These are phyloP conservation scores for Septoria linicola DNA, from an alignment of 2,329 filamentous ascomycete genomes.

Conservation along the genomic window DNA sequence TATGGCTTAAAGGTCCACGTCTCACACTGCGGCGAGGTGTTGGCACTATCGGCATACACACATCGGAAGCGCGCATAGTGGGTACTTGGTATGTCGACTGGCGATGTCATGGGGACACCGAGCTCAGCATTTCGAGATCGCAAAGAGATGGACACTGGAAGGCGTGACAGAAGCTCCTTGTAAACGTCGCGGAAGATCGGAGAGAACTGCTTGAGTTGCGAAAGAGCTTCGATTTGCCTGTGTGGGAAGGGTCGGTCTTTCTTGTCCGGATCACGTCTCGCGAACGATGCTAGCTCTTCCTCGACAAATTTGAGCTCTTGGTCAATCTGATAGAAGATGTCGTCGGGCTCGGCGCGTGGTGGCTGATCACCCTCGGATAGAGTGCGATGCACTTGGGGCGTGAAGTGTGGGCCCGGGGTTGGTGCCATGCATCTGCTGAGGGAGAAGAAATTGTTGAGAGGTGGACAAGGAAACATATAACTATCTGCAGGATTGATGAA, in stretches of 20 bases:
- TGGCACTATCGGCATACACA: constrained; percentile 9
- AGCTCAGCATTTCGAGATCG: constrained; percentile 4
- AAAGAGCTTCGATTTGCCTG: constrained; percentile 12
- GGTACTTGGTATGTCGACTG: constrained; percentile 15
- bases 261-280: background rate
- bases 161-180: constrained; percentile 14
- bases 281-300: constrained; percentile 14
- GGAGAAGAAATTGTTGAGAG: background rate
- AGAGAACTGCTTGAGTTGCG: constrained; percentile 21
- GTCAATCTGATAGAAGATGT: constrained; percentile 24
- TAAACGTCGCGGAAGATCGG: constrained; percentile 15
- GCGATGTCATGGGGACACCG: constrained; percentile 11
- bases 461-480: background rate
- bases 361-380: constrained; percentile 1
- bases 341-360: constrained; percentile 14
- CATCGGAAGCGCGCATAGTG: constrained; percentile 21
- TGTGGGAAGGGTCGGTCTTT: constrained; percentile 2
- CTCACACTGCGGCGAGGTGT: constrained; percentile 12
- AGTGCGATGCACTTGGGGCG: background rate
- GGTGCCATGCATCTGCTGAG: constrained; percentile 1
- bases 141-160: constrained; percentile 19
- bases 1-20: constrained; percentile 24
- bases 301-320: constrained; percentile 19
- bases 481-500: background rate
- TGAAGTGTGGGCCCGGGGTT: background rate